Percentiles rank a stretch among this genome's conserved stretches.
Evolutionary conservation across 805 yeast species (phyloP).

Genomic region (Clavispora vitiphila): DNA sequence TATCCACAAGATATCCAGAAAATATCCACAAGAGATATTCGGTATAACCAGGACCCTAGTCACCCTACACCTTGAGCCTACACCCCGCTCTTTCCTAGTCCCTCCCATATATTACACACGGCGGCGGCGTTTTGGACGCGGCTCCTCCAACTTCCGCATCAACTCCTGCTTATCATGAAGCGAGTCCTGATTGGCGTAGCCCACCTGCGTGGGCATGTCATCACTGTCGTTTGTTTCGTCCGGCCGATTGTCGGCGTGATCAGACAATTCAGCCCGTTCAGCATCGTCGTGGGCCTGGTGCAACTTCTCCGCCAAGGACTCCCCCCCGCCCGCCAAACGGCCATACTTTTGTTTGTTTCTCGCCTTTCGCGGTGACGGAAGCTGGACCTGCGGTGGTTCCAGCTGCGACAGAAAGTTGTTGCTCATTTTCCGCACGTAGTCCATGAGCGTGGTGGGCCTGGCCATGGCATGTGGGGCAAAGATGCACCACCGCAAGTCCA

Average conservation of each 20-base stretch:
- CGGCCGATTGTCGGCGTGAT: conserved; percentile 1
- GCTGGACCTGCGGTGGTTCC: conserved; percentile 21
- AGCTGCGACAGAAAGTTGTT: conserved; percentile 1
- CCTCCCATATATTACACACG: background rate
- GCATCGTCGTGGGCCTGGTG: conserved; percentile 8
- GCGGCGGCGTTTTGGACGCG: background rate
- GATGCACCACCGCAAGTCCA: conserved; percentile 51
- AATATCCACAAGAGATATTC: too few species aligned
- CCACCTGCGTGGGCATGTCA: conserved; percentile 12
- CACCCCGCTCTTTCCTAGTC: background rate
- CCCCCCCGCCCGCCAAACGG: conserved; percentile 36
- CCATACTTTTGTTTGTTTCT: conserved; percentile 43
- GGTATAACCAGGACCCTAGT: too few species aligned
- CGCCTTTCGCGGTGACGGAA: conserved; percentile 52
- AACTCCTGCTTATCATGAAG: conserved; percentile 8
- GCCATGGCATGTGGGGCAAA: conserved; percentile 39
- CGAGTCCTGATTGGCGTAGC: conserved; percentile 14
- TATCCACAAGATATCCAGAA: too few species aligned
- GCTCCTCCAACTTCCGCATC: conserved; percentile 12
- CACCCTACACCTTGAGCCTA: too few species aligned
- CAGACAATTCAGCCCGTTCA: too few species aligned
- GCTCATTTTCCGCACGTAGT: conserved; percentile 3
- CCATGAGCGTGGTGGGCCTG: conserved; percentile 21
- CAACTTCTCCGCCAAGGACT: conserved; percentile 12
- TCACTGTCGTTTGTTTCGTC: conserved; percentile 5